These are phyloP conservation scores for Hippophae tibetana DNA, from an alignment of 306 rosid species.

Conservation along the genomic window DNA sequence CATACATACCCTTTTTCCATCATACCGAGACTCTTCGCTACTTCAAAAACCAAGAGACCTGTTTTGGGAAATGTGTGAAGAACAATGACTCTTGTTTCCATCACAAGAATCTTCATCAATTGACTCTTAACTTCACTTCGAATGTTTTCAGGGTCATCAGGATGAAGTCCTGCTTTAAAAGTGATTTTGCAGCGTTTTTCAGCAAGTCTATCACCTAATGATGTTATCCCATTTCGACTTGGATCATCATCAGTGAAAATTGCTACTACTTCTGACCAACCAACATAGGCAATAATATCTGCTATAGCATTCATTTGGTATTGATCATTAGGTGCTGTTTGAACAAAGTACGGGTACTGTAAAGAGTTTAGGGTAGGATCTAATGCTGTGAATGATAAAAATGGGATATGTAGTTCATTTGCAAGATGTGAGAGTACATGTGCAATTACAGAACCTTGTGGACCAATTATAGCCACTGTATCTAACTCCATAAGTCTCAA, in stretches of 20 bases:
- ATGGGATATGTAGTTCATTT: conserved; percentile 44
- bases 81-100: conserved; percentile 38
- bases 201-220: conserved; percentile 34
- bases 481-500: conserved; percentile 34
- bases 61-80: conserved; percentile 27
- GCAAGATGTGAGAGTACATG: conserved; percentile 40
- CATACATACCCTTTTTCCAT: conserved; percentile 41
- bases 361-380: conserved; percentile 35
- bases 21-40: conserved; percentile 37
- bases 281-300: conserved; percentile 26
- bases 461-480: conserved; percentile 42
- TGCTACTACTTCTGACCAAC: conserved; percentile 33
- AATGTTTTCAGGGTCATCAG: conserved; percentile 35
- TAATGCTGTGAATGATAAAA: conserved; percentile 38
- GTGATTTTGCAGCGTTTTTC: conserved; percentile 30
- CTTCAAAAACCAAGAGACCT: conserved; percentile 36
- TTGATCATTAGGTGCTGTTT: conserved; percentile 48
- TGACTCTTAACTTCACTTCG: conserved; percentile 14
- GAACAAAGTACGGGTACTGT: conserved; percentile 47
- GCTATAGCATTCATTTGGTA: conserved; percentile 50
- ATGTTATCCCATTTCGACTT: conserved; percentile 34
- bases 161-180: conserved; percentile 39
- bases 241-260: conserved; percentile 40
- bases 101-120: conserved; percentile 21
- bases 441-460: conserved; percentile 39